Evolutionary conservation across 345 rosid species (phyloP), one percentile per base, ranked within the genome.

Genomic region (Eucalyptus urophylla): DNA sequence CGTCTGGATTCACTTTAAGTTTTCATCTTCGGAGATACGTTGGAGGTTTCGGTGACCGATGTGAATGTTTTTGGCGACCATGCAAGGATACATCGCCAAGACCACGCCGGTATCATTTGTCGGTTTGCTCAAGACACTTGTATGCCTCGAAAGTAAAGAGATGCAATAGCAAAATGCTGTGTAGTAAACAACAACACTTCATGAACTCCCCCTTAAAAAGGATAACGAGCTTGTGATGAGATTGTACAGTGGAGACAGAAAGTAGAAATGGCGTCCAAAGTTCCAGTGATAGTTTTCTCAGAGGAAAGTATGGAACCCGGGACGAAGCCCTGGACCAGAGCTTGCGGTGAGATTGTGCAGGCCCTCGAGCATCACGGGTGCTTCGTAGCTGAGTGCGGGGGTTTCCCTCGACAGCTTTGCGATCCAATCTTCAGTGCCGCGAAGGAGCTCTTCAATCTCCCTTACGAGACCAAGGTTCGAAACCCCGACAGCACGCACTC

Each of bases 341-440:
- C 89, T 21, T 40, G 90, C 87, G 89, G 49, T 3, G 88, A 47
- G 21, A 87, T 89, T 9, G 58, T 56, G 29, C 80, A 43, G 33
- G 93, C 94, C 17, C 89, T 91, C 4, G 91, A 91, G 47, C 88
- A 62, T 25, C 86, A 89, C 37, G 93, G 93, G 25, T 90, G 91
- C 72, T 92, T 91, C 80, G 81, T 81, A 37, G 93, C 90, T 8
- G 33, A 60, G 8, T 88, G 13, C 17, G 33, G 31, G 88, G 44
- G 45, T 6, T 45, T 90, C 67, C 12, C 89, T 37, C 56, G 2
- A 11, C 86, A 88, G 31, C 89, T 89, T 49, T 65, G 67, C 33
- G 86, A 86, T 1, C n/a, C 31, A 3, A 22, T 90, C 15, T 89
- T 90, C 65, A 12, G 45, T 17, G 65, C 65, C 22, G 33, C 37